Conservation (phyloP, 768 basidiomycete species). For the Kwoniella bestiolae region DNA sequence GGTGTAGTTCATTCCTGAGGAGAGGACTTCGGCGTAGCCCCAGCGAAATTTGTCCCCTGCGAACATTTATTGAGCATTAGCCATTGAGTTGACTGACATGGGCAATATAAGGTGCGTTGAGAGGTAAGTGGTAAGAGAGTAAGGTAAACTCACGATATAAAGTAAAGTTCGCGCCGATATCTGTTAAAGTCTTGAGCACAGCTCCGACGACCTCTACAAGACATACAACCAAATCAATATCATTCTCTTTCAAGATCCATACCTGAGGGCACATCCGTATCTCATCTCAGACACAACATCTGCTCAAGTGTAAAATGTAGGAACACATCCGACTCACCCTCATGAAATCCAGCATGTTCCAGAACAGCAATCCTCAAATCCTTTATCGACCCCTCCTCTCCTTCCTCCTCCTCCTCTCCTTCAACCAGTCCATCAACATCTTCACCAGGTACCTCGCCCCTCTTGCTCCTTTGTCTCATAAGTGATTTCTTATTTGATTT, state of each 20-base stretch:
- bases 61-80: no score
- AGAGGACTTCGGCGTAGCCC: constrained; percentile 14
- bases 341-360: constrained; percentile 31
- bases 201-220: constrained; percentile 28
- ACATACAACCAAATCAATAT: no score
- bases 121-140: no score
- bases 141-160: constrained; percentile 22
- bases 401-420: neutral
- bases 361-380: constrained; percentile 22
- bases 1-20: constrained; percentile 7
- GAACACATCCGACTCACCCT: constrained; percentile 3
- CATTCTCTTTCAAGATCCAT: no score
- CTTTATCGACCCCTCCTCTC: neutral
- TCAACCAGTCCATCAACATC: neutral
- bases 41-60: constrained; percentile 23
- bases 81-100: no score
- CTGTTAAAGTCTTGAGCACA: constrained; percentile 21
- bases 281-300: no score
- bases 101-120: no score
- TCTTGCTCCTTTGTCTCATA: neutral
- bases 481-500: neutral
- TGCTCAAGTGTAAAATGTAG: no score
- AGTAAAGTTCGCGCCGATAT: constrained; percentile 18
- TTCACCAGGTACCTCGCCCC: neutral
- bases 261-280: no score